Evolutionary conservation across 2,329 filamentous ascomycete species (phyloP).

Genomic region (Pseudogymnoascus destructans): DNA sequence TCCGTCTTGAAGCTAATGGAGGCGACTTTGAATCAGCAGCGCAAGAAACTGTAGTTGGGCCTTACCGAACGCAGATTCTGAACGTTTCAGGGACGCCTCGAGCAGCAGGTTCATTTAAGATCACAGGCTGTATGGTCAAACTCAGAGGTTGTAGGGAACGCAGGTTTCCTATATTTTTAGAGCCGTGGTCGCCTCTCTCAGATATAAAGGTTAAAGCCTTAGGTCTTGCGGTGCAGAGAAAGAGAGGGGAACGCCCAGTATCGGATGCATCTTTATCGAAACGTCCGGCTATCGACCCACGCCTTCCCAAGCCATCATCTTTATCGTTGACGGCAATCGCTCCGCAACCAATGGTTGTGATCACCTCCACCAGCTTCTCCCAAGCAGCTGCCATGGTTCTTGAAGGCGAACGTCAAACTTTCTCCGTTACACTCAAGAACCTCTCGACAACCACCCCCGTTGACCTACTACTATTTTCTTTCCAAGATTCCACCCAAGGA

Average conservation of each 20-base stretch:
- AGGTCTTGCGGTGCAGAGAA: conserved; percentile 41
- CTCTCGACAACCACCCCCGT: conserved; percentile 56
- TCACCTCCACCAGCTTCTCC: conserved; percentile 64
- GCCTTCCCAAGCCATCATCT: conserved; percentile 34
- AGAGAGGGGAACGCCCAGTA: conserved; percentile 22
- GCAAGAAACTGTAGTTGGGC: conserved; percentile 57
- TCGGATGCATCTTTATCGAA: conserved; percentile 25
- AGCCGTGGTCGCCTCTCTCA: conserved; percentile 58
- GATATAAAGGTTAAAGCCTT: conserved; percentile 65
- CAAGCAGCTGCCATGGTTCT: conserved; percentile 86
- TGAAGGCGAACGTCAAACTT: conserved; percentile 70
- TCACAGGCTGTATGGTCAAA: conserved; percentile 68
- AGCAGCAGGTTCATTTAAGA: conserved; percentile 51
- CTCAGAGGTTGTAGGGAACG: conserved; percentile 71
- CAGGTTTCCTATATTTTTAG: conserved; percentile 69
- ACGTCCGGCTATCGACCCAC: conserved; percentile 29
- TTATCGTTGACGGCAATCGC: conserved; percentile 63
- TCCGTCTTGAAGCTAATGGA: conserved; percentile 63
- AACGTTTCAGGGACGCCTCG: conserved; percentile 56
- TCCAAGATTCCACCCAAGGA: conserved; percentile 74
- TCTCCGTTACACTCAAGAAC: conserved; percentile 72
- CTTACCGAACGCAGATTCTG: conserved; percentile 71
- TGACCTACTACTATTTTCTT: conserved; percentile 77
- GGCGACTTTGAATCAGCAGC: conserved; percentile 54
- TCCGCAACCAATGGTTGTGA: conserved; percentile 61